A percentile compares a stretch with the other conserved stretches of the same genome.
Evolutionary conservation across 306 rosid genomes (phyloP).

Genomic region (Leucaena leucocephala): DNA sequence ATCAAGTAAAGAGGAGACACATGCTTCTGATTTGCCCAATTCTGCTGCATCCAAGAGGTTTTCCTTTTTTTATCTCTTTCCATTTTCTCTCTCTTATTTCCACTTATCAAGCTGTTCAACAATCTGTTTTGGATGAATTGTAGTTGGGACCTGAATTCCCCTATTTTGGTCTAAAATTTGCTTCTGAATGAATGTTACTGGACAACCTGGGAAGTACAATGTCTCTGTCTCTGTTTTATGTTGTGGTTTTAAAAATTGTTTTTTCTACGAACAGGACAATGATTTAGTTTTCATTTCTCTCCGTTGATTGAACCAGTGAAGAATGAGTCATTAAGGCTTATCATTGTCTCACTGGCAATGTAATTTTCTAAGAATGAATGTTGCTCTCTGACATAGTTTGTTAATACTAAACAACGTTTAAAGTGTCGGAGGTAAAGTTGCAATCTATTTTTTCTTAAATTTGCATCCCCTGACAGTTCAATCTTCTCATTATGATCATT

Average conservation of each 20-base stretch:
- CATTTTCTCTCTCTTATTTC: not conserved
- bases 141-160: no score
- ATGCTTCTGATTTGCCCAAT: constrained; percentile 41
- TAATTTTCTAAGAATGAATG: not conserved
- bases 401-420: not conserved
- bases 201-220: not conserved
- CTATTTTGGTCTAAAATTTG: not conserved
- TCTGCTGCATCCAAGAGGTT: constrained; percentile 62
- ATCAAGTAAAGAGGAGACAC: constrained; percentile 49
- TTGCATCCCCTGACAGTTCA: not conserved
- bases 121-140: not conserved
- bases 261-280: not conserved
- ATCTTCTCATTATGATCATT: not conserved
- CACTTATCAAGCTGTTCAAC: not conserved
- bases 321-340: not conserved
- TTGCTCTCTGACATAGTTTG: not conserved
- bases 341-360: not conserved
- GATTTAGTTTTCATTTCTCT: not conserved
- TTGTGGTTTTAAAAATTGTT: not conserved
- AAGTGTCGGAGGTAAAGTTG: not conserved
- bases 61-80: not conserved
- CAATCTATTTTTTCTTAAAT: not conserved
- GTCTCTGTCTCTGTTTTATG: not conserved
- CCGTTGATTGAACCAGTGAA: not conserved
- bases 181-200: not conserved